Base-by-base conservation (phyloP, 2,329 filamentous ascomycete genomes). In the Cercospora zeae-maydis region DNA sequence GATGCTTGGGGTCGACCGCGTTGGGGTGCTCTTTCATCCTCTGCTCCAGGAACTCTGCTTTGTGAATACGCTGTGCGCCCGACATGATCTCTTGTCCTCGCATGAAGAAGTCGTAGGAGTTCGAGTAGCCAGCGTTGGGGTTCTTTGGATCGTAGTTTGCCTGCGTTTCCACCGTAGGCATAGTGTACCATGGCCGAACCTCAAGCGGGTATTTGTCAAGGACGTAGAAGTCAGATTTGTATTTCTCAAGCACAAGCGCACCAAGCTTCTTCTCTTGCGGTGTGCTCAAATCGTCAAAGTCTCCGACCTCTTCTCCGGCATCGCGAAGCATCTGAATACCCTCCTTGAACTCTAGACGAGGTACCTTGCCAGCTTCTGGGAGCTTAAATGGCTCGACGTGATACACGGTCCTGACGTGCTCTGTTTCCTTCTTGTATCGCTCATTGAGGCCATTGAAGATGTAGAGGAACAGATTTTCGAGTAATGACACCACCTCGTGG, bases 141-240 rank as follows among this genome's bases (percentile, higher is more conserved):
- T 73, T 62, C 77, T 82, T 70, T 6, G 78, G 71, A 68, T 78
- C 73, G 39, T 79, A 76, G 34, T 75, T 65, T 30, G 70, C 71
- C 60, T 85, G 82, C 71, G 90, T 85, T 47, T 84, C 80, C 2
- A 86, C 85, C 73, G 90, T 90, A 59, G 90, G 87, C 81, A 93
- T 91, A 65, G 93, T 92, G 79, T 97, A 98, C 79, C 96, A 96
- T 4, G 93, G 93, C 31, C 95, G 86, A 19, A 95, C 91, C 37
- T 83, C 82, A 77, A 95, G 87, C 49, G 95, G 95, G 83, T 96
- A 99, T 79, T 98, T 95, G 82, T 98, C 93, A 66, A 99, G 85
- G 21, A 96, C 88, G 80, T 96, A 98, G 81, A 98, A 98, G 80
- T 99, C 95, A 64, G 92, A 95, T 75, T 89, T 86, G 83, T 89